Evolutionary conservation across 805 yeast genomes (phyloP).

Genomic region (Barnettozyma botsteinii): DNA sequence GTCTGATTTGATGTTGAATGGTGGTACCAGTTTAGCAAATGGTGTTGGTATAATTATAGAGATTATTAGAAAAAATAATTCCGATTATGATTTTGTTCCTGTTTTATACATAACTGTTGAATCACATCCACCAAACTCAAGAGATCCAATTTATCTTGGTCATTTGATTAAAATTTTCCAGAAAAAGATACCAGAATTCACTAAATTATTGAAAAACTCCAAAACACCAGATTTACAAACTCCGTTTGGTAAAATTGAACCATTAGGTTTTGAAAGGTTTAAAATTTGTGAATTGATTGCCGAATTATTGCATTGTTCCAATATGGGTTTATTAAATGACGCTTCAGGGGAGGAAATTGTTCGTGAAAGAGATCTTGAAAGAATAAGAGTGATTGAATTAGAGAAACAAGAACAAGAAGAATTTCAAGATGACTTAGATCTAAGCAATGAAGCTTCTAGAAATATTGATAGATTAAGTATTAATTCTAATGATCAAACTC

Average conservation of each 20-base stretch:
- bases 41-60: conserved; percentile 95
- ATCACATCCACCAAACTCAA: conserved; percentile 84
- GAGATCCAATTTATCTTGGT: conserved; percentile 93
- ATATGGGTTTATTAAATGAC: conserved; percentile 87
- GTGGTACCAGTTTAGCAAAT: conserved; percentile 85
- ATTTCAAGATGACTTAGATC: conserved; percentile 29
- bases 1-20: conserved; percentile 69
- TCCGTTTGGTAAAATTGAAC: conserved; percentile 62
- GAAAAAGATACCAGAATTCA: conserved; percentile 63
- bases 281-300: conserved; percentile 90
- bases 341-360: conserved; percentile 64
- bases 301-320: conserved; percentile 93
- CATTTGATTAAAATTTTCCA: conserved; percentile 76
- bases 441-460: conserved; percentile 27
- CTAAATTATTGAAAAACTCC: conserved; percentile 46
- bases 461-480: conserved; percentile 21
- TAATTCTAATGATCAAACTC: conserved; percentile 2
- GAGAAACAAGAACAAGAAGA: conserved; percentile 22
- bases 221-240: conserved; percentile 40
- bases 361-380: conserved; percentile 58
- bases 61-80: conserved; percentile 88
- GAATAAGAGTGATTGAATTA: conserved; percentile 44
- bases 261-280: conserved; percentile 87
- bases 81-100: conserved; percentile 89
- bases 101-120: conserved; percentile 77